Evolutionary conservation across 208 protist genomes (phyloP).

Genomic region (Acanthamoeba royreba): DNA sequence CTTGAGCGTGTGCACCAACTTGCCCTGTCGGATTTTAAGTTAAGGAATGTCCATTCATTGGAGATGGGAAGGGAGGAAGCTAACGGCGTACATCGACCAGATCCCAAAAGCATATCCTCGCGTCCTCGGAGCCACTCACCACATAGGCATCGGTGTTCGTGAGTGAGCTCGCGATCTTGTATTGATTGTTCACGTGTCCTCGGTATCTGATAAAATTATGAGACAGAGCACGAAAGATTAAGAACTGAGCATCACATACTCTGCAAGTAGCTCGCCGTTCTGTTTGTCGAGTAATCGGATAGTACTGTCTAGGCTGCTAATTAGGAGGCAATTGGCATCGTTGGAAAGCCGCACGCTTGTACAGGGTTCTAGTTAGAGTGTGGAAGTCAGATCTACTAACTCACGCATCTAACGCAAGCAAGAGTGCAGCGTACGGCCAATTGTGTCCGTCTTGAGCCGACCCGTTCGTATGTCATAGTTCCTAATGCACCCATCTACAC

Average conservation of each 20-base stretch:
- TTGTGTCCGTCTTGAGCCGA: conserved; percentile 30
- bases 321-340: conserved; percentile 48
- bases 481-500: conserved; percentile 48
- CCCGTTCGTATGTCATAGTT: conserved; percentile 53
- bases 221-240: too few species aligned
- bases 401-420: too few species aligned
- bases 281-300: conserved; percentile 50
- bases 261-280: conserved; percentile 20
- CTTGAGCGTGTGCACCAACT: conserved; percentile 9
- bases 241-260: conserved; percentile 30
- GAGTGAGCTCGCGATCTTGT: conserved; percentile 54
- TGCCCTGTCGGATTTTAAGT: too few species aligned
- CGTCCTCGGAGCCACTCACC: conserved; percentile 56
- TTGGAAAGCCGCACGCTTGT: conserved; percentile 48
- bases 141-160: conserved; percentile 42
- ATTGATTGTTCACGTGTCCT: conserved; percentile 47
- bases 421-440: conserved; percentile 40
- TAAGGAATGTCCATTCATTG: too few species aligned
- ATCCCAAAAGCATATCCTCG: conserved; percentile 49
- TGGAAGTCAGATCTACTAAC: too few species aligned
- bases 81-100: conserved; percentile 31
- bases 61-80: too few species aligned
- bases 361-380: conserved; percentile 34
- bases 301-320: conserved; percentile 33
- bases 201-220: background rate